phyloP scores from a whole-genome alignment of 1,139 yeast species.

The Suhomyces taliae region DNA sequence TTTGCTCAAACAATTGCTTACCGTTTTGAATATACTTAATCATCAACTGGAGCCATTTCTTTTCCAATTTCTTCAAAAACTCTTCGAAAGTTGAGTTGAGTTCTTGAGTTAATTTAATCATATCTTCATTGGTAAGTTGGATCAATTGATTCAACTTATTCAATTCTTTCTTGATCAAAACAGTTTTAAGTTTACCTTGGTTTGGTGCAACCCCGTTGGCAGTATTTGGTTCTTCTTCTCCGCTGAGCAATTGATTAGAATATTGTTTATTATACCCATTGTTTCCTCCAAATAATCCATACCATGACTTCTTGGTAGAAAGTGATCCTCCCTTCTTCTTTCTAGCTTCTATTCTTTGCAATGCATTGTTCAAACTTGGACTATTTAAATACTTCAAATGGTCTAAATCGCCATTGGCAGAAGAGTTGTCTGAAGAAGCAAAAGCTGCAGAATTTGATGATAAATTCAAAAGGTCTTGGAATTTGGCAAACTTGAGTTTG shows the following conservation, averaged over 20 bases:
- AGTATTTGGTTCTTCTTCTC: conserved; percentile 4
- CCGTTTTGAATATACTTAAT: conserved; percentile 39
- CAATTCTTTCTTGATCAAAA: conserved; percentile 43
- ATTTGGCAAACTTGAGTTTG: conserved; percentile 41
- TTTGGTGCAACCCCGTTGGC: background rate
- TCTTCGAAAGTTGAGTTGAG: conserved; percentile 32
- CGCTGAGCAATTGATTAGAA: conserved; percentile 6
- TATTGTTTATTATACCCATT: conserved; percentile 18
- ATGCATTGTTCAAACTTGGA: conserved; percentile 43
- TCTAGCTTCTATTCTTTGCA: conserved; percentile 29
- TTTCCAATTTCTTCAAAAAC: conserved; percentile 36
- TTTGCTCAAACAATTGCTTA: conserved; percentile 39
- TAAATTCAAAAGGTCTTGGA: conserved; percentile 38
- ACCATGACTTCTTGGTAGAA: conserved; percentile 40
- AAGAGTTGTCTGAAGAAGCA: conserved; percentile 3
- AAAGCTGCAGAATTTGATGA: conserved; percentile 11
- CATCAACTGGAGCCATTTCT: conserved; percentile 43
- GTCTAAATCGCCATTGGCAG: conserved; percentile 16
- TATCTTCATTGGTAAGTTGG: conserved; percentile 37
- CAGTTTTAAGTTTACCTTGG: conserved; percentile 29
- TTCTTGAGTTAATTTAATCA: conserved; percentile 35
- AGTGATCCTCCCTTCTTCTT: conserved; percentile 23
- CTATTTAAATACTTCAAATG: conserved; percentile 37
- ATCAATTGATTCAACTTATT: conserved; percentile 45
- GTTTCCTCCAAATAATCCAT: conserved; percentile 47